Evolutionary conservation across 2,329 filamentous ascomycete genomes (phyloP).

Genomic region (Microcyclospora pomicola): DNA sequence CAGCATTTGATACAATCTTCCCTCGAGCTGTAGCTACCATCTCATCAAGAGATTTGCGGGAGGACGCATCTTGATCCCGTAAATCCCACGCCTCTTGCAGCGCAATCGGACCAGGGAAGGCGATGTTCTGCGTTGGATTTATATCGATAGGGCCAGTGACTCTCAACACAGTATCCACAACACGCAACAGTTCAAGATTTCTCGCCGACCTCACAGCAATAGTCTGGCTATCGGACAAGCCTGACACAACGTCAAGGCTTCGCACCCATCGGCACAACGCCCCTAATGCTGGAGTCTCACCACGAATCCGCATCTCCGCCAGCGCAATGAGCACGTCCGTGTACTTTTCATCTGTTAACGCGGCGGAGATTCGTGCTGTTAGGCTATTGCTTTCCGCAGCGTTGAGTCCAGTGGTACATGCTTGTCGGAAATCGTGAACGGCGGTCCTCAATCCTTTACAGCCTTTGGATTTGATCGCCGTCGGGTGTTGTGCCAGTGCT

Average conservation of each 20-base stretch:
- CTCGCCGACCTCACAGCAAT: constrained; percentile 27
- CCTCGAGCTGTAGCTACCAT: constrained; percentile 37
- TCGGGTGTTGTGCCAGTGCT: constrained; percentile 44
- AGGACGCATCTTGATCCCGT: constrained; percentile 23
- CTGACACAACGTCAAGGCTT: constrained; percentile 55
- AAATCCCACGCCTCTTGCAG: constrained; percentile 50
- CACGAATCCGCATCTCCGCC: constrained; percentile 56
- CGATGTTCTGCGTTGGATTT: constrained; percentile 7
- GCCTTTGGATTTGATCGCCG: constrained; percentile 52
- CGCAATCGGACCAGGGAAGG: constrained; percentile 34
- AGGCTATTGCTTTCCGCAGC: constrained; percentile 47
- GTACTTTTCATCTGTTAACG: constrained; percentile 51
- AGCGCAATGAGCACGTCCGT: constrained; percentile 51
- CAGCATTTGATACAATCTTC: constrained; percentile 36
- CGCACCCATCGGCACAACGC: constrained; percentile 60
- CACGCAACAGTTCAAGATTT: constrained; percentile 43
- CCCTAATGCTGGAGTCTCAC: constrained; percentile 51
- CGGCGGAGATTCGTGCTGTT: constrained; percentile 52
- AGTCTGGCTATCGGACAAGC: constrained; percentile 39
- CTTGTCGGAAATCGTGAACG: constrained; percentile 55
- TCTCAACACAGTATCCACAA: constrained; percentile 51
- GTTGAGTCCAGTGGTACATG: constrained; percentile 53
- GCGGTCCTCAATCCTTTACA: constrained; percentile 54
- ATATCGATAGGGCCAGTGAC: constrained; percentile 48
- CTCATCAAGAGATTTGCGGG: constrained; percentile 36